Percentiles rank a stretch among this genome's conserved stretches.
Conservation (phyloP, 1,284 basidiomycete species). For the Spongiforma sp. region DNA sequence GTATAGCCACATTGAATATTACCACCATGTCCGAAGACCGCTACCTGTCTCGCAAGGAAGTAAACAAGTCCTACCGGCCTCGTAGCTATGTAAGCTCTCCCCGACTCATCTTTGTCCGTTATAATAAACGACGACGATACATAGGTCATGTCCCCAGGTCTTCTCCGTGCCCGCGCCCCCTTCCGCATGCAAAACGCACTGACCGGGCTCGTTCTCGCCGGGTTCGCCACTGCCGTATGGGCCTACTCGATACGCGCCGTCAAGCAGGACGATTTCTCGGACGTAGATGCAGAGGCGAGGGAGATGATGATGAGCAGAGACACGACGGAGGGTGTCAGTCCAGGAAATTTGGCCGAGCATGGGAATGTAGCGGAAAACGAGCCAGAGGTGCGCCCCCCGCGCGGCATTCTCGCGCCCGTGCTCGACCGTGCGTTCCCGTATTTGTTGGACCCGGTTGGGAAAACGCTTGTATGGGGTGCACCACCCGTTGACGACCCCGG, state of each 20-base stretch:
- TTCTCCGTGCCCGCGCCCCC: conserved; percentile 86
- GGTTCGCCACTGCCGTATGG: conserved; percentile 88
- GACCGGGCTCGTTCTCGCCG: conserved; percentile 74
- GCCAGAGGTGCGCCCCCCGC: background rate
- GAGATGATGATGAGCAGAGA: conserved; percentile 46
- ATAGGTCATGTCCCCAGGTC: conserved; percentile 83
- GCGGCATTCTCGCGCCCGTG: conserved; percentile 51
- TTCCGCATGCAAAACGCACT: conserved; percentile 82
- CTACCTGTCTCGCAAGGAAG: conserved; percentile 43
- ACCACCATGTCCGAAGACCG: conserved; percentile 35
- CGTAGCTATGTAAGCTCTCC: conserved; percentile 42
- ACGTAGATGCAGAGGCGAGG: conserved; percentile 78
- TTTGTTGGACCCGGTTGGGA: conserved; percentile 60
- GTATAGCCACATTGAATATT: background rate
- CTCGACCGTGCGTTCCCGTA: conserved; percentile 53
- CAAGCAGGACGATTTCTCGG: conserved; percentile 91
- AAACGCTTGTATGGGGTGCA: conserved; percentile 73
- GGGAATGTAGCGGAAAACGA: conserved; percentile 12
- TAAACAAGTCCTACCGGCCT: conserved; percentile 44
- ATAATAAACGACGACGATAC: too few relatives aligned
- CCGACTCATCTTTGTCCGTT: background rate
- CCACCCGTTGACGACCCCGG: conserved; percentile 66
- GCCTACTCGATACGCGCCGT: conserved; percentile 93
- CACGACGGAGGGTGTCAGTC: too few relatives aligned
- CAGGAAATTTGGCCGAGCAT: conserved; percentile 18